Evolutionary conservation across 2,329 filamentous ascomycete genomes (phyloP).

Genomic region (Cryphonectria parasitica): DNA sequence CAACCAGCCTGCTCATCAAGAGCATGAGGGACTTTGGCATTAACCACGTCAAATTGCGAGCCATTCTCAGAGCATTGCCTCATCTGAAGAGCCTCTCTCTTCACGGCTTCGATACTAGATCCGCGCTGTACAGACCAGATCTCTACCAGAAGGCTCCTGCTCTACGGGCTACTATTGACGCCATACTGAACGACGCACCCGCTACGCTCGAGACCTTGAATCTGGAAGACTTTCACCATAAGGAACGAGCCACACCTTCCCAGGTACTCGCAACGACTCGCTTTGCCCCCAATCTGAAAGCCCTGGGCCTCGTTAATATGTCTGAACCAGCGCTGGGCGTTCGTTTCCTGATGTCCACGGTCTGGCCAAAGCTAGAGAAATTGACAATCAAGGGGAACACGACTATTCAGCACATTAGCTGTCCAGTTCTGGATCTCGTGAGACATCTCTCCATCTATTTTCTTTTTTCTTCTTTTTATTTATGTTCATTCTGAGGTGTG

Average conservation of each 20-base stretch:
- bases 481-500: background rate
- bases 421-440: background rate
- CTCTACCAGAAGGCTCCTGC: background rate
- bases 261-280: background rate
- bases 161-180: background rate
- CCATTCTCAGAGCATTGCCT: constrained; percentile 11
- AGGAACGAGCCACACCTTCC: background rate
- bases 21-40: constrained; percentile 14
- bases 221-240: background rate
- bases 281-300: constrained; percentile 1
- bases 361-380: constrained; percentile 20
- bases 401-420: too few species aligned
- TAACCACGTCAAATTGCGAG: background rate
- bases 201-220: constrained; percentile 8
- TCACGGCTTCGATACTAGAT: background rate
- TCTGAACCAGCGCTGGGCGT: fast-evolving
- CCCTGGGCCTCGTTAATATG: background rate
- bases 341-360: background rate
- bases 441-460: background rate
- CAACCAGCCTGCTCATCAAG: constrained; percentile 16
- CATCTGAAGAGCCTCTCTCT: constrained; percentile 12
- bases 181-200: constrained; percentile 4
- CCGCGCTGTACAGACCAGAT: background rate
- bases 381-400: constrained; percentile 5
- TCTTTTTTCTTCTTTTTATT: too few species aligned